These are phyloP conservation scores for Tinospora cordifolia DNA, from an alignment of 164 flowering plant genomes.

Conservation along the genomic window DNA sequence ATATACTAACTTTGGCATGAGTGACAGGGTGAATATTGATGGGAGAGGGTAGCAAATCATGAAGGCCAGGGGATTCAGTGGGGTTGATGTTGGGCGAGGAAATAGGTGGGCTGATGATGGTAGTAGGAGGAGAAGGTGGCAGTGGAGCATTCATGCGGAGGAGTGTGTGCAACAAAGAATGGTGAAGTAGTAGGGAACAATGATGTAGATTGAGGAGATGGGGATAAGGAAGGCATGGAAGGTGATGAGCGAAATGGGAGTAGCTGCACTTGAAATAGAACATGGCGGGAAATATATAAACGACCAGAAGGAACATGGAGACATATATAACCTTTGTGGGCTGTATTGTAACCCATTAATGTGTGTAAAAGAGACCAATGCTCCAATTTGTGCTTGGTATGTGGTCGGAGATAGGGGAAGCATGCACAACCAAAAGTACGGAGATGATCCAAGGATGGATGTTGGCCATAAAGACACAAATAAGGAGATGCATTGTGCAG, in stretches of 20 bases:
- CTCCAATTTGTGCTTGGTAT: not conserved
- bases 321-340: not conserved
- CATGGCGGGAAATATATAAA: conserved; percentile 1
- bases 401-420: not conserved
- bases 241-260: no score
- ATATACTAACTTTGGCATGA: not conserved
- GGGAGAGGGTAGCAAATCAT: not conserved
- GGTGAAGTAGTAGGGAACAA: no score
- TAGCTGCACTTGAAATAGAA: no score
- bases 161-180: no score
- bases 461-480: not conserved
- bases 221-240: not conserved
- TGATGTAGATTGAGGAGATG: not conserved
- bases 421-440: not conserved
- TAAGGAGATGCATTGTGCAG: not conserved
- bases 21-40: not conserved
- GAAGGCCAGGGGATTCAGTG: no score
- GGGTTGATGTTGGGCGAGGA: no score
- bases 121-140: no score
- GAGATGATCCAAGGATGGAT: not conserved
- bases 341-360: not conserved
- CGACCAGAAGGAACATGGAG: not conserved
- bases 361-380: not conserved
- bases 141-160: no score
- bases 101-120: no score